phyloP scores from a whole-genome alignment of 768 basidiomycete genomes.

The Boletus subcaerulescens region DNA sequence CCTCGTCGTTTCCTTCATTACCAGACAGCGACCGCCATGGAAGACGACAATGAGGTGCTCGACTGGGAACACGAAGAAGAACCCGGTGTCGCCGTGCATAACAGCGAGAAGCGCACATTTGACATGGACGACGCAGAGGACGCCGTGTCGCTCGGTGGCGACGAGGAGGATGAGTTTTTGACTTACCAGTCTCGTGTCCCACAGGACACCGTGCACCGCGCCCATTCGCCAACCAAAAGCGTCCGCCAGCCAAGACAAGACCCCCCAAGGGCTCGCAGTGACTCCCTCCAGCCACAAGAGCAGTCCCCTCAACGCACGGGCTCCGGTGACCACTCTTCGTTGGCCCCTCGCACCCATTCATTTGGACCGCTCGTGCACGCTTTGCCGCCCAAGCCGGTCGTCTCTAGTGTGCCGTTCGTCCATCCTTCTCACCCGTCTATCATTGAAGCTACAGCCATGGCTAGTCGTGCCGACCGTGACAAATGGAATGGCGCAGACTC shows the following conservation, averaged over 20 bases:
- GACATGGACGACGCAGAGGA: constrained; percentile 49
- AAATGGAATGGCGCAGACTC: constrained; percentile 37
- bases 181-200: constrained; percentile 40
- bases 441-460: constrained; percentile 62
- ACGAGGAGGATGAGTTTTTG: constrained; percentile 63
- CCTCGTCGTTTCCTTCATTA: constrained; percentile 12
- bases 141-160: constrained; percentile 69
- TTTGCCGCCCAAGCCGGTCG: constrained; percentile 63
- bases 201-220: constrained; percentile 22
- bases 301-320: constrained; percentile 12
- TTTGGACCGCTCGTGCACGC: constrained; percentile 56
- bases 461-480: constrained; percentile 42
- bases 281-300: constrained; percentile 10
- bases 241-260: constrained; percentile 17
- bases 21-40: constrained; percentile 41
- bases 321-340: constrained; percentile 19
- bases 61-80: constrained; percentile 67
- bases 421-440: constrained; percentile 57
- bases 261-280: neutral
- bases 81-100: constrained; percentile 38
- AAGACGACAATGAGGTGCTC: constrained; percentile 64
- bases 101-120: constrained; percentile 36
- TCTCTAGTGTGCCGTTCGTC: constrained; percentile 48
- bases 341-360: constrained; percentile 23
- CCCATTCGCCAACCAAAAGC: constrained; percentile 19